These are phyloP conservation scores for Colletotrichum spinosum DNA, from an alignment of 2,329 filamentous ascomycete genomes.

Conservation along the genomic window DNA sequence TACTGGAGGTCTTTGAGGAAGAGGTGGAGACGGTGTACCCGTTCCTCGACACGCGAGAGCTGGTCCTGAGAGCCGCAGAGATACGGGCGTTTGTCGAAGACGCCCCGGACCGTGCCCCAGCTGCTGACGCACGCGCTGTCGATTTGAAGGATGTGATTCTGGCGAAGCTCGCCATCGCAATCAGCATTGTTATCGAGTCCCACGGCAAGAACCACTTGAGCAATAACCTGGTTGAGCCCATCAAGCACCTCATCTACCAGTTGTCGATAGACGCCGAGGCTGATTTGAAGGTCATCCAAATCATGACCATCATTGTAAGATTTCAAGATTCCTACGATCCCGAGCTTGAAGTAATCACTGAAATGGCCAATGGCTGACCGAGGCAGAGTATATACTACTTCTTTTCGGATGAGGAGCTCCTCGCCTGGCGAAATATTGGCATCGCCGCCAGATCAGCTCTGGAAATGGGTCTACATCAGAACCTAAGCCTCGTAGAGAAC, in stretches of 20 bases:
- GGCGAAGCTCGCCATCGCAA: conserved; percentile 48
- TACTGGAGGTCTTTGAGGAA: conserved; percentile 52
- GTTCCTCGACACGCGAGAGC: conserved; percentile 45
- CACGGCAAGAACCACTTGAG: conserved; percentile 45
- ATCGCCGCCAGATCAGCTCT: conserved; percentile 58
- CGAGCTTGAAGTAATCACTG: no score
- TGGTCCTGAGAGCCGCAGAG: conserved; percentile 41
- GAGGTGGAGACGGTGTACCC: conserved; percentile 53
- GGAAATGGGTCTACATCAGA: conserved; percentile 61
- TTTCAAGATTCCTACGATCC: accelerated
- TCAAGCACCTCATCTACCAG: conserved; percentile 39
- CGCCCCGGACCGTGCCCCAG: background rate
- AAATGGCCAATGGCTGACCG: background rate
- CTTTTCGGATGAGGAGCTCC: conserved; percentile 60
- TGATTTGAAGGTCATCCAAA: conserved; percentile 48
- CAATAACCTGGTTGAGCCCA: conserved; percentile 44
- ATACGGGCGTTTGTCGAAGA: conserved; percentile 43
- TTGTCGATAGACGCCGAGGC: conserved; percentile 42
- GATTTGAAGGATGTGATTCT: conserved; percentile 46
- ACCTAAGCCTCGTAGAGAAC: conserved; percentile 54
- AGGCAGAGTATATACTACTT: conserved; percentile 55
- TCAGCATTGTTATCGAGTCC: conserved; percentile 46
- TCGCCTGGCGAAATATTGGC: conserved; percentile 60
- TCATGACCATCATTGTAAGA: conserved; percentile 46
- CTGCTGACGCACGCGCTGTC: background rate